Conservation (phyloP, 768 basidiomycete genomes). For the Amyloporia xantha region DNA sequence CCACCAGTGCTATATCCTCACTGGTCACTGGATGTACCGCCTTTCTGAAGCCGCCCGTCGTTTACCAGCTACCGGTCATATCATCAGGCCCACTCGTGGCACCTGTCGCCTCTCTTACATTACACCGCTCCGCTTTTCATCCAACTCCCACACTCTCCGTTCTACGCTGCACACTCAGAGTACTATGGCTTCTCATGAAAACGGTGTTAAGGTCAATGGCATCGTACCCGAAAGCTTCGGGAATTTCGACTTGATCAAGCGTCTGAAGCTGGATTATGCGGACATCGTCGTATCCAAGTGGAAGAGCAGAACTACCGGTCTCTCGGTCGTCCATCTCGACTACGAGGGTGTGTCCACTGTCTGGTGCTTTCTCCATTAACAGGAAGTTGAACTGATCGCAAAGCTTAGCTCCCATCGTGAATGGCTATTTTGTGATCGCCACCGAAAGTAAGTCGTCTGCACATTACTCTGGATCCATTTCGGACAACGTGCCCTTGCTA, state of each 20-base stretch:
- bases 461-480: too few species aligned
- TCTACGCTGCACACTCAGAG: constrained; percentile 6
- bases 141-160: background rate
- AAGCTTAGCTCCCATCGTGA: constrained; percentile 72
- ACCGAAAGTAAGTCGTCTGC: constrained; percentile 89
- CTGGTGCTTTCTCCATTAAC: constrained; percentile 7
- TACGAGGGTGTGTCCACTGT: constrained; percentile 64
- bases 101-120: constrained; percentile 2
- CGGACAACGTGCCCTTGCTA: too few species aligned
- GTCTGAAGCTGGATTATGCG: constrained; percentile 69
- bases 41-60: constrained; percentile 1
- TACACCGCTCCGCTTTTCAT: constrained; percentile 2
- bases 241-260: constrained; percentile 80
- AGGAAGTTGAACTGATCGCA: too few species aligned
- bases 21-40: constrained; percentile 5
- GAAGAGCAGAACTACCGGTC: constrained; percentile 80
- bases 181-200: constrained; percentile 14
- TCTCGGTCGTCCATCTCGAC: constrained; percentile 85
- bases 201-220: background rate
- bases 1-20: background rate
- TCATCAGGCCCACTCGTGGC: background rate
- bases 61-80: background rate
- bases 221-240: constrained; percentile 34
- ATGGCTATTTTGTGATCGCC: constrained; percentile 84
- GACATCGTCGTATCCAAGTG: constrained; percentile 84